Conservation (phyloP, 2,329 filamentous ascomycete genomes). For the Stagonosporopsis vannaccii region DNA sequence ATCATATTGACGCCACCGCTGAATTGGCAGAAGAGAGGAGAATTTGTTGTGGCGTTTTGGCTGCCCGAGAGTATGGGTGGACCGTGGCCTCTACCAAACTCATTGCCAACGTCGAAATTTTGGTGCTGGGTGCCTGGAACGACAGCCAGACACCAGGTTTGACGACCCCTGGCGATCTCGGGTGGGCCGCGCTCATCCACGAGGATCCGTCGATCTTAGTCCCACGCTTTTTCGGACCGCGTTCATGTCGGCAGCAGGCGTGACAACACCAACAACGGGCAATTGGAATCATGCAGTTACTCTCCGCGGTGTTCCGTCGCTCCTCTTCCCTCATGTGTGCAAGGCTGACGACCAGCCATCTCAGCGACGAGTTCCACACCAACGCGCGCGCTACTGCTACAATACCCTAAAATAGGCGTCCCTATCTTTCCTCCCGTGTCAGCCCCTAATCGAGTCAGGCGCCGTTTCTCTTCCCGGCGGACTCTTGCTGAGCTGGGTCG, state of each 20-base stretch:
- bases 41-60: neutral
- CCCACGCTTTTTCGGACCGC: slow-evolving; percentile 7
- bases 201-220: slow-evolving; percentile 17
- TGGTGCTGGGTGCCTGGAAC: slow-evolving; percentile 5
- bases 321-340: slow-evolving; percentile 10
- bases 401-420: slow-evolving; percentile 12
- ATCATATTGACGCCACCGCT: neutral
- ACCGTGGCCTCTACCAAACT: slow-evolving; percentile 2
- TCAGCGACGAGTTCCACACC: neutral
- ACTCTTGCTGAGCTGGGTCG: neutral
- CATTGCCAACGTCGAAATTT: slow-evolving; percentile 1
- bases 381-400: slow-evolving; percentile 7
- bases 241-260: neutral
- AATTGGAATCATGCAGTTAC: neutral
- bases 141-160: neutral
- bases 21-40: neutral
- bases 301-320: neutral
- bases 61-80: neutral
- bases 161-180: slow-evolving; percentile 10
- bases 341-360: slow-evolving; percentile 10
- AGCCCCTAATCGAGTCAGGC: neutral
- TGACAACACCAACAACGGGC: neutral
- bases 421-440: slow-evolving; percentile 6
- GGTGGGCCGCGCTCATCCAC: neutral
- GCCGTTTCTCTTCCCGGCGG: neutral